These are phyloP conservation scores for Ogataea naganishii DNA, from an alignment of 805 yeast genomes.

Conservation along the genomic window DNA sequence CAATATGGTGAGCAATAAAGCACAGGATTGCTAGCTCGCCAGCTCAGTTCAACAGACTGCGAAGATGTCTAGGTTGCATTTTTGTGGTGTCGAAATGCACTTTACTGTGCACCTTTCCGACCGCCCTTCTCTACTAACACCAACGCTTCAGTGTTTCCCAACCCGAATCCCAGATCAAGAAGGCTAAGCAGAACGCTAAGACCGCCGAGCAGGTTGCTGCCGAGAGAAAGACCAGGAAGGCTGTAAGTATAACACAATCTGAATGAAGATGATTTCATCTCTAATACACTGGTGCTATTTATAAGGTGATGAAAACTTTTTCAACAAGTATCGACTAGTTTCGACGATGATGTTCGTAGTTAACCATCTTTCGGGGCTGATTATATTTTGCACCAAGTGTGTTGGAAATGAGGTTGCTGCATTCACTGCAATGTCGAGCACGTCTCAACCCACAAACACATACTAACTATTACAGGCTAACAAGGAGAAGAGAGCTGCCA, in stretches of 20 bases:
- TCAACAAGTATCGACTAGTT: slow-evolving; percentile 49
- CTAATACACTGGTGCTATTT: slow-evolving; percentile 1
- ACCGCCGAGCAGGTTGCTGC: slow-evolving; percentile 71
- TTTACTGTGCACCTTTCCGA: slow-evolving; percentile 5
- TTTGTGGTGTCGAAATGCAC: not conserved
- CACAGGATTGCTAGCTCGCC: slow-evolving; percentile 1
- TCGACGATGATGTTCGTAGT: slow-evolving; percentile 63
- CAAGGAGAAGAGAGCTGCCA: slow-evolving; percentile 37
- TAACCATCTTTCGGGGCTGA: slow-evolving; percentile 90
- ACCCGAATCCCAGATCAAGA: slow-evolving; percentile 86
- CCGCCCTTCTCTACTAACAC: slow-evolving; percentile 9
- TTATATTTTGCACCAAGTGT: no score
- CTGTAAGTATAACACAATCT: slow-evolving; percentile 48
- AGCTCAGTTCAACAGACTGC: not conserved
- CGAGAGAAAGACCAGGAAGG: slow-evolving; percentile 68
- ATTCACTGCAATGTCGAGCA: no score
- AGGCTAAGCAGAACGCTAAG: slow-evolving; percentile 72
- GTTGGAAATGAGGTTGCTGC: no score
- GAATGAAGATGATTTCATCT: slow-evolving; percentile 1
- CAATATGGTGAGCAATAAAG: slow-evolving; percentile 17
- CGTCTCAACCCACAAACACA: no score
- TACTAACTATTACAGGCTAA: slow-evolving; percentile 26
- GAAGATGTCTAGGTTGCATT: not conserved
- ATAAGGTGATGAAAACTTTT: slow-evolving; percentile 40
- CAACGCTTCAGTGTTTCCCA: slow-evolving; percentile 30